Conservation (phyloP, 345 rosid genomes). For the Boechera divaricarpa region DNA sequence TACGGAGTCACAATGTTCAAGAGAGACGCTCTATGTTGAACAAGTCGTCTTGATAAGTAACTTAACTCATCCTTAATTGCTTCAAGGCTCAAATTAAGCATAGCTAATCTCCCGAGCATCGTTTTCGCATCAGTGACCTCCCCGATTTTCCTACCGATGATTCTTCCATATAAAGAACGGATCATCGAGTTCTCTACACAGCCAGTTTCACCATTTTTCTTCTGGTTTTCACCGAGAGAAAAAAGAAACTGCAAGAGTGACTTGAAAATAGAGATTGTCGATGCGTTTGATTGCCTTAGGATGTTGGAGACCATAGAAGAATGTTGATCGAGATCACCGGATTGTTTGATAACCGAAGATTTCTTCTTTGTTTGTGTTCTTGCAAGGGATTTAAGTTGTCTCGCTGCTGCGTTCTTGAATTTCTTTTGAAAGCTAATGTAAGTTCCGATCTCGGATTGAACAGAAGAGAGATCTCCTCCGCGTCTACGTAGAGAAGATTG, state of each 20-base stretch:
- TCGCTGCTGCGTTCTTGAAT: slow-evolving; percentile 48
- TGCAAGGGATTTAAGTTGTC: slow-evolving; percentile 44
- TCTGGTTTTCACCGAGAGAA: slow-evolving; percentile 18
- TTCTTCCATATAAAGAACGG: slow-evolving; percentile 44
- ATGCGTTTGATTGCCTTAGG: slow-evolving; percentile 36
- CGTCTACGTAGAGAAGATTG: slow-evolving; percentile 65
- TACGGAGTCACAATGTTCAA: slow-evolving; percentile 53
- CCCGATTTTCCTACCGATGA: slow-evolving; percentile 30
- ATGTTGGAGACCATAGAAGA: slow-evolving; percentile 40
- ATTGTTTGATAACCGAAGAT: background rate
- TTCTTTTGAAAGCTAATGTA: slow-evolving; percentile 54
- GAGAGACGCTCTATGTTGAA: slow-evolving; percentile 55
- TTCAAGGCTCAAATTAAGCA: slow-evolving; percentile 46
- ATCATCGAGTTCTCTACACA: slow-evolving; percentile 43
- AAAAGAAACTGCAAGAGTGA: slow-evolving; percentile 57
- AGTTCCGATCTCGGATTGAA: slow-evolving; percentile 50
- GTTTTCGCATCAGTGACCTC: slow-evolving; percentile 27
- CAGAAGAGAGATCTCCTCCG: slow-evolving; percentile 40
- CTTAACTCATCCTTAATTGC: slow-evolving; percentile 53
- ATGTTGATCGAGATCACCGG: slow-evolving; percentile 30
- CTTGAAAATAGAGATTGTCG: slow-evolving; percentile 46
- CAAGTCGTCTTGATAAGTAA: slow-evolving; percentile 49
- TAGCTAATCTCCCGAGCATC: slow-evolving; percentile 38
- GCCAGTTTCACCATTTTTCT: slow-evolving; percentile 30
- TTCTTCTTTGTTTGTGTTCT: slow-evolving; percentile 48